These are phyloP conservation scores for Heritiera fomes DNA, from an alignment of 345 rosid species.

Conservation along the genomic window DNA sequence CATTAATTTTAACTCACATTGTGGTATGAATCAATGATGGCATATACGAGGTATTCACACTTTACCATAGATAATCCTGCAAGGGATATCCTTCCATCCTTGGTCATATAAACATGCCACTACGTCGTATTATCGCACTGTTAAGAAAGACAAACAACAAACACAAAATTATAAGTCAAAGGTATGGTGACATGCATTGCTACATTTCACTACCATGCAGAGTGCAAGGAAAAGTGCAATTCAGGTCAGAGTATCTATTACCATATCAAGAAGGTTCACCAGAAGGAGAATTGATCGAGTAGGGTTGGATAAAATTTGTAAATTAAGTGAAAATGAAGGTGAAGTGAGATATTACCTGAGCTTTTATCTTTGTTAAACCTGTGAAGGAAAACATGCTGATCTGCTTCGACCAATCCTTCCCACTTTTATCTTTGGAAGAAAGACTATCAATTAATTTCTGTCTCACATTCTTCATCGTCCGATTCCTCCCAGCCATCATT, in stretches of 20 bases:
- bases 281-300: neutral
- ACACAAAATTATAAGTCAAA: neutral
- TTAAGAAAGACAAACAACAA: neutral
- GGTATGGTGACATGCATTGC: neutral
- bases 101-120: slow-evolving; percentile 96
- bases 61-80: slow-evolving; percentile 91
- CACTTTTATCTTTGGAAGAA: slow-evolving; percentile 72
- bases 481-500: slow-evolving; percentile 83
- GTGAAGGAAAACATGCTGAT: slow-evolving; percentile 99
- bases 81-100: slow-evolving; percentile 91
- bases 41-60: slow-evolving; percentile 91
- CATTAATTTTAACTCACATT: slow-evolving; percentile 48
- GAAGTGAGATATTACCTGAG: slow-evolving; percentile 56
- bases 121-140: slow-evolving; percentile 93
- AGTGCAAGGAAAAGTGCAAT: too few species aligned
- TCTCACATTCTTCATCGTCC: slow-evolving; percentile 69
- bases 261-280: neutral
- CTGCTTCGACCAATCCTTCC: slow-evolving; percentile 96
- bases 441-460: slow-evolving; percentile 74
- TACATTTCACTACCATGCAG: neutral
- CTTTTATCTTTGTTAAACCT: slow-evolving; percentile 60
- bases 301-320: neutral
- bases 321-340: neutral
- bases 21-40: slow-evolving; percentile 78
- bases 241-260: neutral